phyloP scores from a whole-genome alignment of 768 basidiomycete species.

The Saitozyma sp. region DNA sequence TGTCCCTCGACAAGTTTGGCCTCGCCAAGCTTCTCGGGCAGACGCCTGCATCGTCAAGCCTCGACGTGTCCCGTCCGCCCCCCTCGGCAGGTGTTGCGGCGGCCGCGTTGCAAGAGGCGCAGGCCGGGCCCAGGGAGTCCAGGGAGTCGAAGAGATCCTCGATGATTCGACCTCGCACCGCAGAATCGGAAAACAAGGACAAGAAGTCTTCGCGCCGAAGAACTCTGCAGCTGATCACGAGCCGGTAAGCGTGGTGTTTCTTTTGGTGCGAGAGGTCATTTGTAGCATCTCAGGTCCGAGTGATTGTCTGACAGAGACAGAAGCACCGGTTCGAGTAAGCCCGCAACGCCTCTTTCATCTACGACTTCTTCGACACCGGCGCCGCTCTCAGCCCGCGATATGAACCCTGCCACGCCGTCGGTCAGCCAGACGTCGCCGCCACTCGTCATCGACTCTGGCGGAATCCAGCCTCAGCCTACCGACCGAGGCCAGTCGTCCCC shows the following conservation, averaged over 20 bases:
- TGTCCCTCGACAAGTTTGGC: conserved; percentile 77
- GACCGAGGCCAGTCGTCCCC: conserved; percentile 67
- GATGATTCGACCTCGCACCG: background rate
- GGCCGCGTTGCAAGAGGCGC: too few species aligned
- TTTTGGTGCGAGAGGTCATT: too few species aligned
- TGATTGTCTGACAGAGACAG: too few species aligned
- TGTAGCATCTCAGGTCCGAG: too few species aligned
- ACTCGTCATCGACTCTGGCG: conserved; percentile 28
- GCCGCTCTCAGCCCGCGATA: conserved; percentile 31
- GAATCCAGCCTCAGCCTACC: conserved; percentile 36
- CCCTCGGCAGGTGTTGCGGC: conserved; percentile 1
- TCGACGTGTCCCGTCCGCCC: conserved; percentile 27
- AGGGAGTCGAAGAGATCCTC: conserved; percentile 18
- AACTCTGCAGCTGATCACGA: conserved; percentile 77
- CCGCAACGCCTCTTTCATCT: too few species aligned
- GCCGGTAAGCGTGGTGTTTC: conserved; percentile 45
- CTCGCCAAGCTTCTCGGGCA: conserved; percentile 68
- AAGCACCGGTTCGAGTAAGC: too few species aligned
- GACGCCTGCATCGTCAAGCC: background rate
- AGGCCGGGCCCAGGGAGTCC: background rate
- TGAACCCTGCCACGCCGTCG: conserved; percentile 25
- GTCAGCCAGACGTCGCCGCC: conserved; percentile 32
- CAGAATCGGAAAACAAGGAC: conserved; percentile 52
- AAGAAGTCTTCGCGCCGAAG: conserved; percentile 58
- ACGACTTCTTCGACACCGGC: conserved; percentile 32